Percentiles rank a stretch among this genome's conserved stretches.
Conservation (phyloP, 345 rosid species). For the Salix arbutifolia region DNA sequence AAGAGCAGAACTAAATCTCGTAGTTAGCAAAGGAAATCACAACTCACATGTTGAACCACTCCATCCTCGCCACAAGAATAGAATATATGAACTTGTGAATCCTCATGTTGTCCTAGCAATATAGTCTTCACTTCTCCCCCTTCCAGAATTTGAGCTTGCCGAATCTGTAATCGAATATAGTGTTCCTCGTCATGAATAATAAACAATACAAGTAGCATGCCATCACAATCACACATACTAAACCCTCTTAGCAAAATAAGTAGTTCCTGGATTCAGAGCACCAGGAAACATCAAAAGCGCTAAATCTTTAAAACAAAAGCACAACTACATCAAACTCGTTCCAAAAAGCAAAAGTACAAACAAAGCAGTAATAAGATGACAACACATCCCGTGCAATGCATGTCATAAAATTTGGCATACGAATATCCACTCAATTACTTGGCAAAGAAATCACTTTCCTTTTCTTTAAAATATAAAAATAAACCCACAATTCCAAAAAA, state of each 20-base stretch:
- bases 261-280: not conserved
- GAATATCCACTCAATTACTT: not conserved
- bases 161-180: slow-evolving; percentile 43
- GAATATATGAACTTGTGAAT: slow-evolving; percentile 56
- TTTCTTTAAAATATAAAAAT: not conserved
- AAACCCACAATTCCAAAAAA: not conserved
- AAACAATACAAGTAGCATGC: not conserved
- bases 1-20: not conserved
- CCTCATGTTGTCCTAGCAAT: slow-evolving; percentile 54
- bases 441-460: not conserved
- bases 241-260: not conserved
- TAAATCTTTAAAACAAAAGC: not conserved
- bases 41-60: slow-evolving; percentile 79
- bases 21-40: slow-evolving; percentile 2
- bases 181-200: not conserved
- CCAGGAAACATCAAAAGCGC: not conserved
- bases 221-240: not conserved
- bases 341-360: not conserved
- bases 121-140: slow-evolving; percentile 53
- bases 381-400: not conserved
- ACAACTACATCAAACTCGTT: not conserved
- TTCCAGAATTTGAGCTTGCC: slow-evolving; percentile 69
- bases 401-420: not conserved
- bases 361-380: not conserved
- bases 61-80: slow-evolving; percentile 96